phyloP scores from a whole-genome alignment of 768 basidiomycete species.

The Fistulinella prunicolor region DNA sequence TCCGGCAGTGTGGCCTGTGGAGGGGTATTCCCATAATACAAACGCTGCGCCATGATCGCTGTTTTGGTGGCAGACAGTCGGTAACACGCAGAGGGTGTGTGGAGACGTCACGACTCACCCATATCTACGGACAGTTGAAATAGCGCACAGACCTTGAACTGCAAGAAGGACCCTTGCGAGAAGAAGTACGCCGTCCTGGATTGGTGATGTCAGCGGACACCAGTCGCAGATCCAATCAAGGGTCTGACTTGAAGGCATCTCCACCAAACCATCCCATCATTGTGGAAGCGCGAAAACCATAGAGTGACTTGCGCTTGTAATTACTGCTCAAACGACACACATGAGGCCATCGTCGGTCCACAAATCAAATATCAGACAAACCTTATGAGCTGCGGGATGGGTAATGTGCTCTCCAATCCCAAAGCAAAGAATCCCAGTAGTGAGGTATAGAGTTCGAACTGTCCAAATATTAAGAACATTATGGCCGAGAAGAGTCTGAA shows the following conservation, averaged over 20 bases:
- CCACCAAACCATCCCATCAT: constrained; percentile 82
- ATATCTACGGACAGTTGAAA: constrained; percentile 80
- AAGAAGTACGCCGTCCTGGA: constrained; percentile 79
- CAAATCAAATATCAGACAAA: constrained; percentile 27
- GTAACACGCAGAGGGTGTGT: constrained; percentile 7
- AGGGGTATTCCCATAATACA: constrained; percentile 71
- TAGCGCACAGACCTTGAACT: constrained; percentile 80
- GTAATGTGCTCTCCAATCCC: constrained; percentile 83
- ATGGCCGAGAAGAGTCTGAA: constrained; percentile 65
- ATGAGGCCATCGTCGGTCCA: constrained; percentile 18
- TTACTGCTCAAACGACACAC: constrained; percentile 48
- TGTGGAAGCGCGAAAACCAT: constrained; percentile 83
- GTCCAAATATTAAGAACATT: constrained; percentile 69
- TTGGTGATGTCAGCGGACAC: constrained; percentile 17
- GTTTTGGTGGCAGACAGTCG: constrained; percentile 12
- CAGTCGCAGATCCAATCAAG: constrained; percentile 5
- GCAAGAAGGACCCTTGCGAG: constrained; percentile 63
- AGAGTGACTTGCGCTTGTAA: constrained; percentile 72
- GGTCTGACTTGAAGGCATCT: constrained; percentile 75
- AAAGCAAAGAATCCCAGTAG: constrained; percentile 74
- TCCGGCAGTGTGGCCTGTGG: constrained; percentile 49
- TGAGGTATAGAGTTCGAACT: constrained; percentile 55
- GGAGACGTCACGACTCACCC: constrained; percentile 44
- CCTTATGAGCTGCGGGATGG: constrained; percentile 83
- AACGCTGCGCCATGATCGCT: constrained; percentile 72